Evolutionary conservation across 441 rosid species (phyloP).

Genomic region (Pelargonium citronellum): DNA sequence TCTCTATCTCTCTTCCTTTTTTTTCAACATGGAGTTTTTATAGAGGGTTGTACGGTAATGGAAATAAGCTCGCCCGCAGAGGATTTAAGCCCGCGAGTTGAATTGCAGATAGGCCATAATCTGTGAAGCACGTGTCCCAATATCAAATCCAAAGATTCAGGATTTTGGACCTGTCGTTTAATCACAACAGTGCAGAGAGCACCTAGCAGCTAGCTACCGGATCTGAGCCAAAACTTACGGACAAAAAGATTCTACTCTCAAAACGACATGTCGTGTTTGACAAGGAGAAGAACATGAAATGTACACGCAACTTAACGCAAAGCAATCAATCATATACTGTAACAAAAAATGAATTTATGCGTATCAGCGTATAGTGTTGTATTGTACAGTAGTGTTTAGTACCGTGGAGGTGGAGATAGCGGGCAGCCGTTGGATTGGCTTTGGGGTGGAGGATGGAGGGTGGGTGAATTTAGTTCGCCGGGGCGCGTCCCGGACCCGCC

Average conservation of each 20-base stretch:
- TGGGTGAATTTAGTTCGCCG: not conserved
- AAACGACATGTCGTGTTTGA: not conserved
- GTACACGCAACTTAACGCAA: too few relatives aligned
- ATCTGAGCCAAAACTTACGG: not conserved
- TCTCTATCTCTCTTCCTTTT: not conserved
- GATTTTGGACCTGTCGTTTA: slow-evolving; percentile 7
- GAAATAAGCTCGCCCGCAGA: not conserved
- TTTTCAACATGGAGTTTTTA: not conserved
- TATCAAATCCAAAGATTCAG: slow-evolving; percentile 2
- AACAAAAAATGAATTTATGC: not conserved
- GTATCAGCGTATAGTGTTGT: not conserved
- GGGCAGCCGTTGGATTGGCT: not conserved
- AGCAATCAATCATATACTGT: not conserved
- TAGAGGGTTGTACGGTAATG: not conserved
- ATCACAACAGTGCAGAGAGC: not conserved
- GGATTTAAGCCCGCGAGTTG: not conserved
- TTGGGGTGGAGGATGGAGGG: not conserved
- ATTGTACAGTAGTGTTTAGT: not conserved
- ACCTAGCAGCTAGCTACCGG: not conserved
- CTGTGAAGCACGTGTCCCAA: not conserved
- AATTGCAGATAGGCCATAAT: slow-evolving; percentile 5
- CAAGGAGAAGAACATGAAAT: not conserved
- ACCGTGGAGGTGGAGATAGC: not conserved
- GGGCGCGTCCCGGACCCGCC: not conserved
- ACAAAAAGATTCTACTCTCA: not conserved